Evolutionary conservation across 2,329 filamentous ascomycete genomes (phyloP), one percentile per base, ranked within the genome.

Genomic region (Herpotrichia juniperi): DNA sequence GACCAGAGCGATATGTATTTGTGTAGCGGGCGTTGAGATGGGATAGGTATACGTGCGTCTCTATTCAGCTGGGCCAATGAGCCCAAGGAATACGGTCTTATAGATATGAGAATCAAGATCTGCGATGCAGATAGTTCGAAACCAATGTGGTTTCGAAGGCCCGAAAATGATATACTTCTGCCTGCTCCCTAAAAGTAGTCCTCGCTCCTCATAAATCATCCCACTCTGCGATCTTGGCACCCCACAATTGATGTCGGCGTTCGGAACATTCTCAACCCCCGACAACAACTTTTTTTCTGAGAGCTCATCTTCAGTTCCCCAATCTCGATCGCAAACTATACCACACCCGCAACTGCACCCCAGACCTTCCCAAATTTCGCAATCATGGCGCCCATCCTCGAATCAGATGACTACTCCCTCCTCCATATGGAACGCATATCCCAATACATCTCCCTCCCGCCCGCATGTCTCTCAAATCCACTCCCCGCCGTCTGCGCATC

Each of bases 361-460:
- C 17, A 9, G 9, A 31, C n/a, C 30, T n/a, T 9, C 30, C n/a
- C n/a, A 17, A 45, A 17, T 17, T 22, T 19, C 45, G 9, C 11
- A 48, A 60, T 47, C 49, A 73, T 71, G 67, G 65, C 65, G 3
- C 67, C 68, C 22, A 58, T 63, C 4, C 30, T 46, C 11, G 31
- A 58, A 46, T 43, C 44, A 7, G 44, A 46, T 30, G 43, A 28
- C 21, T 22, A 57, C 9, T 62, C 63, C 12, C 60, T 93, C 14
- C 93, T 96, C 75, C 86, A 87, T 70, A 84, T 86, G 24, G 88
- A 93, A 66, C 91, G 88, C 19, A 84, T 91, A 35, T 93, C 93
- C 1, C 83, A 96, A 63, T 93, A 90, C 76, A 82, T 93, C 57
- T 84, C 89, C 1, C 80, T 94, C 56, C 89, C 86, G 57, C 89